Percentiles rank a stretch among this genome's conserved stretches.
Conservation (phyloP, 257 asterid genomes). For the Capsicum rhomboideum region DNA sequence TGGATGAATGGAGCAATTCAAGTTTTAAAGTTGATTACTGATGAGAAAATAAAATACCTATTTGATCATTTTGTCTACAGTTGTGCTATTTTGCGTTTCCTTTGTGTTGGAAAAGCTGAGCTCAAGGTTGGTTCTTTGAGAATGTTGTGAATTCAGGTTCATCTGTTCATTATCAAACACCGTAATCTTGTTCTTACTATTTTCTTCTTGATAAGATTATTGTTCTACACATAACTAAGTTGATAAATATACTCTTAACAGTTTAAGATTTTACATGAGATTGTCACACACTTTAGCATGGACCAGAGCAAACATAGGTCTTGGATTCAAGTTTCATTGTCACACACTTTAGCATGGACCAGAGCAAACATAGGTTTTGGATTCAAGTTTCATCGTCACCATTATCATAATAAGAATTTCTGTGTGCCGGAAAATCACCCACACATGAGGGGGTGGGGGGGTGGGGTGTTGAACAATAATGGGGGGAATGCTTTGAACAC, state of each 20-base stretch:
- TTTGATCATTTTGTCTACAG: conserved; percentile 56
- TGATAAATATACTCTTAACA: not conserved
- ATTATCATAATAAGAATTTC: not conserved
- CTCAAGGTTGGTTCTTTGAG: conserved; percentile 48
- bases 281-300: not conserved
- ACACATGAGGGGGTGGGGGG: not conserved
- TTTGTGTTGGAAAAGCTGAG: conserved; percentile 57
- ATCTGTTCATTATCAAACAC: not conserved
- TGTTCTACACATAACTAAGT: not conserved
- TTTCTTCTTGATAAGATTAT: not conserved
- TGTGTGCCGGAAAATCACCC: not conserved
- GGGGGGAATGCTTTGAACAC: too few species aligned
- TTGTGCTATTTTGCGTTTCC: conserved; percentile 58
- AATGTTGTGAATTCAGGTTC: conserved; percentile 41
- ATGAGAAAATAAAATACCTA: conserved; percentile 39
- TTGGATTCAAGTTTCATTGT: not conserved
- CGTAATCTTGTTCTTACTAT: not conserved
- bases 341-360: not conserved
- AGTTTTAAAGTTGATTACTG: conserved; percentile 49
- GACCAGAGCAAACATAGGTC: not conserved
- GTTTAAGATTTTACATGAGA: not conserved
- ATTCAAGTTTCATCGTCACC: not conserved
- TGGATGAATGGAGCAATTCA: conserved; percentile 53
- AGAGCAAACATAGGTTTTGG: not conserved
- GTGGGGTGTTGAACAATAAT: too few species aligned